Evolutionary conservation across 2,329 filamentous ascomycete species (phyloP).

Genomic region (Calonectria pteridis): DNA sequence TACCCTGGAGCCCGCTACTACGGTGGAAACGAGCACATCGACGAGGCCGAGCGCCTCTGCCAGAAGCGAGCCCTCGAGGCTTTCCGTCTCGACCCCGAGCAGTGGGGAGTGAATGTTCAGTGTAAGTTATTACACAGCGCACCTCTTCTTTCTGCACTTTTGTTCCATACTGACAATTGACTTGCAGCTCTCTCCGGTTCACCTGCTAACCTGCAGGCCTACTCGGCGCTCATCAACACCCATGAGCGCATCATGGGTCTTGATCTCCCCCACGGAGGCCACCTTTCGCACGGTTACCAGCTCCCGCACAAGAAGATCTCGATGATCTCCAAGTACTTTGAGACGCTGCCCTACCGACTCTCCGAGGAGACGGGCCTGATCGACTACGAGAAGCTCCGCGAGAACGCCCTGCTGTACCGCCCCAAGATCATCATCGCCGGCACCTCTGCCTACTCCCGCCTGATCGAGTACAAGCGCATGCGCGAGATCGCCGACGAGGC

Average conservation of each 20-base stretch:
- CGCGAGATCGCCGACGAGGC: slow-evolving; percentile 88
- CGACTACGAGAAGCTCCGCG: slow-evolving; percentile 90
- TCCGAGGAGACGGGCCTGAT: slow-evolving; percentile 90
- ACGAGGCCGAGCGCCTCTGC: slow-evolving; percentile 86
- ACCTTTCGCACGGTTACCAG: slow-evolving; percentile 95
- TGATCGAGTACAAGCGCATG: slow-evolving; percentile 93
- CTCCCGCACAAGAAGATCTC: slow-evolving; percentile 93
- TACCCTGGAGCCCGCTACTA: slow-evolving; percentile 96
- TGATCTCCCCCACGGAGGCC: slow-evolving; percentile 93
- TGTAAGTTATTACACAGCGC: slow-evolving; percentile 60
- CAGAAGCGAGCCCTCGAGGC: slow-evolving; percentile 88
- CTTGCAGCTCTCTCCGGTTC: slow-evolving; percentile 76
- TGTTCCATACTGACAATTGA: slow-evolving; percentile 14
- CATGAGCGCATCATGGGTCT: slow-evolving; percentile 97
- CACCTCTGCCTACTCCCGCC: slow-evolving; percentile 91
- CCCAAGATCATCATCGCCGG: slow-evolving; percentile 95
- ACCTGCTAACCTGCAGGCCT: slow-evolving; percentile 85
- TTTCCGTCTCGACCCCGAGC: slow-evolving; percentile 82
- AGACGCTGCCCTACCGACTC: slow-evolving; percentile 93
- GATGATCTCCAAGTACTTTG: slow-evolving; percentile 96
- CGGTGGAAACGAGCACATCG: slow-evolving; percentile 94
- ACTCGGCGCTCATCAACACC: slow-evolving; percentile 88
- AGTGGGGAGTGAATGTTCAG: slow-evolving; percentile 98
- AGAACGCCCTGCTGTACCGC: slow-evolving; percentile 86
- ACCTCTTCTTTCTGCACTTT: background rate